Base-by-base conservation (phyloP, 257 asterid species). In the Fraxinus americana region DNA sequence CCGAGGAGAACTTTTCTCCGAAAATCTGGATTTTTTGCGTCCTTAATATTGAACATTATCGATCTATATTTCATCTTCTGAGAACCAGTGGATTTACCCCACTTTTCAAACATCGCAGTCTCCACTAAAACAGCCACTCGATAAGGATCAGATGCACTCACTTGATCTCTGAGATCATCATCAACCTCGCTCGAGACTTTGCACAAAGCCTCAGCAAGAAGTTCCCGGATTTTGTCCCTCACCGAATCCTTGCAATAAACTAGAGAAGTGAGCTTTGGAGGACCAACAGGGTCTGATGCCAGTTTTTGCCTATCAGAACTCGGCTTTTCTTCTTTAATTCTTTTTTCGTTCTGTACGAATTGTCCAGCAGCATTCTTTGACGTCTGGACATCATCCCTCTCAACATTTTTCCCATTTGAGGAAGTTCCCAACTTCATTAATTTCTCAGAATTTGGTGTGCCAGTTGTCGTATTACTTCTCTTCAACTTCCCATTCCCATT, bases 1-100 rank as follows among this genome's bases (percentile, higher is more conserved):
- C 98, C 98, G 0, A 86, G 76, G 41, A 96, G 89, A 25, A 96
- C 92, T 76, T 89, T 91, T 76, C 99, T 85, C 12, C 99, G 84
- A 57, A 93, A 89, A 82, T 89, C 94, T 0, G 90, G 94, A 78
- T 89, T 89, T 23, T 86, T 88, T 10, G 82, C 75, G 67, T 89
- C 94, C 82, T 86, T 89, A 1, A 89, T 86, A 68, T 89, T 89
- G 89, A 87, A 89, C 80, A 87, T 79, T 35, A 89, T 57, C 3
- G 94, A 89, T 80, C 94, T 77, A 84, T 89, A 89, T 65, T 84
- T 89, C 84, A 82, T 85, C 85, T 89, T 89, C 79, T 89, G 90
- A 4, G 86, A 67, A 2, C 94, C 89, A 4, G 69, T 87, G 25
- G 92, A 87, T 66, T 82, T 86, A 57, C 94, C 94, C 90, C 91